Base-by-base conservation (phyloP, 331 rosid genomes). In the Malus hybrid region DNA sequence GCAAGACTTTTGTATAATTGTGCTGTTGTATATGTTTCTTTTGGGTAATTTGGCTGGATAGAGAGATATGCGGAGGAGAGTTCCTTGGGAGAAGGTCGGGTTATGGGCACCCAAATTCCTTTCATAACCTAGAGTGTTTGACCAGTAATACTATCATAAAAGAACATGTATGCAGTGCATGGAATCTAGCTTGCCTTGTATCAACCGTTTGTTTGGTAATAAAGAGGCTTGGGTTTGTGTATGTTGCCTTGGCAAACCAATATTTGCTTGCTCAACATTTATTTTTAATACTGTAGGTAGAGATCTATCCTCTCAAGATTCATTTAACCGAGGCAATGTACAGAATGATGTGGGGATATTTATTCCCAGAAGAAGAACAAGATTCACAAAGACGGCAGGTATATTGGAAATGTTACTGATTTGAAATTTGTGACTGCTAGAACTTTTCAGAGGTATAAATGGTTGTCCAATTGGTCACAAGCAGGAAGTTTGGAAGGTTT, bases 321-420 rank as follows among this genome's bases (percentile, higher is more conserved):
- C 99, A 94, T 85, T 94, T 57, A 81, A 94, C 99, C 1, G 99
- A 94, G 89, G 81, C 90, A 10, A 94, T 94, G 97, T 94, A 94
- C 88, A 80, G 92, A 83, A 89, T 90, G 97, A 92, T 95, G 97
- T 95, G 99, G 97, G 97, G 79, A 67, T 95, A 95, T 86, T 87
- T 92, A 81, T 92, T 90, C 82, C 96, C 93, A 42, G 99, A 95
- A 85, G 97, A 95, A 86, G 99, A 89, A 80, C 97, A 95, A 81
- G 99, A 95, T 83, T 95, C 99, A 57, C 97, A 87, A 69, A 87
- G 99, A 54, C 90, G 99, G 77, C 99, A 95, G 97, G 99, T 92
- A 80, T 72, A 90, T 81, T 70, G 67, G 46, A 73, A 79, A 56
- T 71, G 24, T 76, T 66, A 19, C n/a, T 61, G 74, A 79, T 76